Percentiles rank a stretch among this genome's conserved stretches.
phyloP scores from a whole-genome alignment of 495 filamentous ascomycete genomes.

The Eremomyces bilateralis region DNA sequence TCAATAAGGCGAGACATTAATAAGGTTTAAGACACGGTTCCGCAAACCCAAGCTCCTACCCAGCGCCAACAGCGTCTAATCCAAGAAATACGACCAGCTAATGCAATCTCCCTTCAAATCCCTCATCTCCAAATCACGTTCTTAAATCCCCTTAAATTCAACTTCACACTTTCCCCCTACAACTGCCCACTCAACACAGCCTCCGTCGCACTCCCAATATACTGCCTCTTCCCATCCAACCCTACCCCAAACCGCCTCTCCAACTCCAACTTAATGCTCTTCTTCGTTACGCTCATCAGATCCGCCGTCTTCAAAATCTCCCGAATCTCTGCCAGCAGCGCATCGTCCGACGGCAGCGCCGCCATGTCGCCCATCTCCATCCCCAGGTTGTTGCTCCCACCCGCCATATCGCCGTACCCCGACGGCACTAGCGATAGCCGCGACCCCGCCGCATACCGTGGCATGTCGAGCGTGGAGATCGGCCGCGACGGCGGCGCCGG shows the following conservation, averaged over 20 bases:
- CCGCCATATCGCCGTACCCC: background rate
- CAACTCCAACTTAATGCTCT: slow-evolving; percentile 83
- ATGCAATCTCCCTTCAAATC: too few relatives aligned
- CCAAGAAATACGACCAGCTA: too few relatives aligned
- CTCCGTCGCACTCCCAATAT: slow-evolving; percentile 64
- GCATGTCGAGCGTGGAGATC: slow-evolving; percentile 50
- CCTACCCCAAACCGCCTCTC: slow-evolving; percentile 69
- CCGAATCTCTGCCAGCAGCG: slow-evolving; percentile 76
- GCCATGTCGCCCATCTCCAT: slow-evolving; percentile 49
- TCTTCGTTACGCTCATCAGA: slow-evolving; percentile 96
- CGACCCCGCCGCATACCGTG: slow-evolving; percentile 19
- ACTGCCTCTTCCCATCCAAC: slow-evolving; percentile 61
- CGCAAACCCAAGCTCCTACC: too few relatives aligned
- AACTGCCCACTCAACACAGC: slow-evolving; percentile 50
- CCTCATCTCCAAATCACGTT: too few relatives aligned
- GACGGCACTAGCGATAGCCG: background rate
- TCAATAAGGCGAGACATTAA: too few relatives aligned
- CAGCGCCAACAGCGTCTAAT: too few relatives aligned
- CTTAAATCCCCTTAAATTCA: too few relatives aligned
- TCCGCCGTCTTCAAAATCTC: slow-evolving; percentile 81
- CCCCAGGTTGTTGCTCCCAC: slow-evolving; percentile 19
- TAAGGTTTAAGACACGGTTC: too few relatives aligned
- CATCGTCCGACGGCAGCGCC: slow-evolving; percentile 66
- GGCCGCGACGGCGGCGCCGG: slow-evolving; percentile 33
- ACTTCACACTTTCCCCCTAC: too few relatives aligned